Conservation (phyloP, 495 filamentous ascomycete genomes). For the Aspergillus saccharolyticus region DNA sequence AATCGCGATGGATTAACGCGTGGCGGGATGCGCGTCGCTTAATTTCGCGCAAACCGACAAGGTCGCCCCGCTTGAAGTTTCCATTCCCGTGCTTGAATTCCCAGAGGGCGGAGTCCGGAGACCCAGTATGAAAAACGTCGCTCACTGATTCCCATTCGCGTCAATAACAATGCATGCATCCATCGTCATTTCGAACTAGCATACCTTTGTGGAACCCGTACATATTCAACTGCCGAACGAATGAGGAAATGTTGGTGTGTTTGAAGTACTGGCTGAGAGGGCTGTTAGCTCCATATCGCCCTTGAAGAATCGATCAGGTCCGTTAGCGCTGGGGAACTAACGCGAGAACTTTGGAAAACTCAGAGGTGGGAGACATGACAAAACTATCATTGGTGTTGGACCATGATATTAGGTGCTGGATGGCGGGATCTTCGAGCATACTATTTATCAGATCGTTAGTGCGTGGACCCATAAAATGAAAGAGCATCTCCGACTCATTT, state of each 20-base stretch:
- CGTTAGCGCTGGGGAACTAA: slow-evolving; percentile 43
- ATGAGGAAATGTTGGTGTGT: slow-evolving; percentile 98
- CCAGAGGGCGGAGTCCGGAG: slow-evolving; percentile 93
- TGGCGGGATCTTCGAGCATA: slow-evolving; percentile 91
- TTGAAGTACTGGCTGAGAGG: slow-evolving; percentile 84
- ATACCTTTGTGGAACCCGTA: slow-evolving; percentile 99
- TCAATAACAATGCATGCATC: slow-evolving; percentile 11
- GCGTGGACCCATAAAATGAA: not conserved
- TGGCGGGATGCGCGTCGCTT: slow-evolving; percentile 95
- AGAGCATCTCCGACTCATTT: not conserved
- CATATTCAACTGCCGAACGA: slow-evolving; percentile 98
- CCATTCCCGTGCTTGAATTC: slow-evolving; percentile 99
- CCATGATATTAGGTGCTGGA: slow-evolving; percentile 96
- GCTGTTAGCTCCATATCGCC: slow-evolving; percentile 20
- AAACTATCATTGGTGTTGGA: slow-evolving; percentile 91
- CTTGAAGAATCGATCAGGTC: slow-evolving; percentile 13
- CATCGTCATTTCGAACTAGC: slow-evolving; percentile 10
- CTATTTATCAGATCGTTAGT: slow-evolving; percentile 41
- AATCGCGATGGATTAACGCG: slow-evolving; percentile 91
- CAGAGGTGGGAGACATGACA: slow-evolving; percentile 93
- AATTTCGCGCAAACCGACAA: slow-evolving; percentile 89
- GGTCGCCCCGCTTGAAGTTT: slow-evolving; percentile 91
- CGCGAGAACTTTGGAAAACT: slow-evolving; percentile 98
- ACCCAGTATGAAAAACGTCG: slow-evolving; percentile 96
- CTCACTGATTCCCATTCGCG: slow-evolving; percentile 58